A percentile compares a stretch with the other conserved stretches of the same genome.
Conservation (phyloP, 2,329 filamentous ascomycete species). For the Leptographium galeiforme region DNA sequence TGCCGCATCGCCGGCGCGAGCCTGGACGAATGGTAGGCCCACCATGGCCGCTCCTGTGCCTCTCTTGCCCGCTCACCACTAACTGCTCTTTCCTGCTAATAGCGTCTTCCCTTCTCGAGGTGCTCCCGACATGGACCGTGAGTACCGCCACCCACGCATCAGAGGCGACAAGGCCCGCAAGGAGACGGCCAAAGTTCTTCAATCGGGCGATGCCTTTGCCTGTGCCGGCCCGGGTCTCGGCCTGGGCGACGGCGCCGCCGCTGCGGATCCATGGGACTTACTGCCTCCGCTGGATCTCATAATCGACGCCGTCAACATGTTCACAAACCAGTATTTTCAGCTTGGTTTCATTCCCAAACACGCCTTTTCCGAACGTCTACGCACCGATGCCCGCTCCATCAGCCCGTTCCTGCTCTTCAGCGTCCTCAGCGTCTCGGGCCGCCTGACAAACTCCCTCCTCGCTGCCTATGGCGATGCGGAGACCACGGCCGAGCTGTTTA, state of each 20-base stretch:
- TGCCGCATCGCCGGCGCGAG: conserved; percentile 36
- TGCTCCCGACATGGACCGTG: conserved; percentile 39
- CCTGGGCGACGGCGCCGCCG: background rate
- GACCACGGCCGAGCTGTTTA: conserved; percentile 38
- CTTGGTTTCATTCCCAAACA: conserved; percentile 45
- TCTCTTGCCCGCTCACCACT: background rate
- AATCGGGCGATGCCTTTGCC: background rate
- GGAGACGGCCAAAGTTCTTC: conserved; percentile 1
- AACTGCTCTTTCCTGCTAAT: background rate
- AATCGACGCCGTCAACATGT: conserved; percentile 37
- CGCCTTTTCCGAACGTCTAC: conserved; percentile 33
- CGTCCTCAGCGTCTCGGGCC: conserved; percentile 42
- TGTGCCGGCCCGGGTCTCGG: background rate
- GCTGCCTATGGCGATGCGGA: conserved; percentile 36
- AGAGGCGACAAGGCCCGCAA: conserved; percentile 32
- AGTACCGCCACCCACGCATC: conserved; percentile 40
- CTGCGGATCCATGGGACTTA: conserved; percentile 32
- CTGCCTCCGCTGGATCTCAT: conserved; percentile 35
- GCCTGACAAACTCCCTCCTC: conserved; percentile 35
- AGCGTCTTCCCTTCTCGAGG: conserved; percentile 40
- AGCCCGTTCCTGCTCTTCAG: conserved; percentile 41
- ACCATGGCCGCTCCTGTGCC: background rate
- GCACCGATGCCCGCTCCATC: conserved; percentile 31
- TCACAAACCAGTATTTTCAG: conserved; percentile 44
- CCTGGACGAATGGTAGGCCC: conserved; percentile 34